Conservation (phyloP, 768 basidiomycete species). For the Megacollybia marginata region DNA sequence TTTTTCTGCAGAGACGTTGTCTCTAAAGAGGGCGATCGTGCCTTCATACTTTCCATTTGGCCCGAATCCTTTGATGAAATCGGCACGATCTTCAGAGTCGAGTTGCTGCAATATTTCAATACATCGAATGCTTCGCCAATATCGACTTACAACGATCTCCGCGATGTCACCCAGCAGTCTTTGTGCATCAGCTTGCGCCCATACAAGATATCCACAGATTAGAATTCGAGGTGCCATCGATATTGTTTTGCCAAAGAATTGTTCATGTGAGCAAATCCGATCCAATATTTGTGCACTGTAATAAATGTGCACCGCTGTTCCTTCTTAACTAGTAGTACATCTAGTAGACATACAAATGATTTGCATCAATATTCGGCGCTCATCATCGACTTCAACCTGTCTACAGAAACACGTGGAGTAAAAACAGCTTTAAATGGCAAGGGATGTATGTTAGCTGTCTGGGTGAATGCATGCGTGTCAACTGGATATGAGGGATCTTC, state of each 20-base stretch:
- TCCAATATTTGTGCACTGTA: no score
- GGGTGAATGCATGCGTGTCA: constrained; percentile 52
- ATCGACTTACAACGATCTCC: constrained; percentile 62
- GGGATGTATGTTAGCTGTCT: constrained; percentile 58
- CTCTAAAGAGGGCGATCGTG: constrained; percentile 71
- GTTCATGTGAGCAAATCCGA: no score
- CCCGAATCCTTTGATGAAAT: constrained; percentile 59
- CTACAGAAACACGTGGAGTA: constrained; percentile 23
- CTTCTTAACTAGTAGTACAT: no score
- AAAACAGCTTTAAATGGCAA: constrained; percentile 52
- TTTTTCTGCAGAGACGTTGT: constrained; percentile 54
- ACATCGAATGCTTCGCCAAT: background rate
- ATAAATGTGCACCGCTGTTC: no score
- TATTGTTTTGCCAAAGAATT: no score
- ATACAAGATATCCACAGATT: constrained; percentile 50
- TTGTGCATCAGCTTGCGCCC: constrained; percentile 73
- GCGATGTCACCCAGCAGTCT: constrained; percentile 60
- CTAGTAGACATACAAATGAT: no score
- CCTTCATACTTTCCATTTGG: constrained; percentile 69
- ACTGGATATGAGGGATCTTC: constrained; percentile 47
- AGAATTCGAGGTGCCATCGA: no score
- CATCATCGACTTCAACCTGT: no score
- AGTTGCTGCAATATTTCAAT: constrained; percentile 28
- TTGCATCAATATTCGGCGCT: no score
- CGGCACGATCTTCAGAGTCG: constrained; percentile 55